Evolutionary conservation across 108 stramenopile species (phyloP).

Genomic region (Pseudonitzschia multiseries): DNA sequence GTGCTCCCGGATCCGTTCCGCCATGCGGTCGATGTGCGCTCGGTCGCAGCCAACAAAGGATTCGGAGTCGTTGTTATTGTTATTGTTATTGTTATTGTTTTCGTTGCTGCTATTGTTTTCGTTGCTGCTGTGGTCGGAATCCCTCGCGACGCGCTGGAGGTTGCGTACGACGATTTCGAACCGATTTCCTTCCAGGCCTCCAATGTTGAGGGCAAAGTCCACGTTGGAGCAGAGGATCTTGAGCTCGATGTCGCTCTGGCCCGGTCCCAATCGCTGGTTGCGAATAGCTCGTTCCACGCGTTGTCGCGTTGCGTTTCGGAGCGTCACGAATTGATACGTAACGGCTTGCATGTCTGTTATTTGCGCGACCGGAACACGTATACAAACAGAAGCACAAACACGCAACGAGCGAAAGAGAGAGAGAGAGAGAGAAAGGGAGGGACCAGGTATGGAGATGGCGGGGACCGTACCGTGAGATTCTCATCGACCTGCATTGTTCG

Average conservation of each 20-base stretch:
- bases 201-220: conserved; percentile 37
- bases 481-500: too few relatives aligned
- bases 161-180: conserved; percentile 68
- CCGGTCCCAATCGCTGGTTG: conserved; percentile 7
- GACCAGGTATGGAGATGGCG: background rate
- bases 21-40: conserved; percentile 52
- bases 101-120: background rate
- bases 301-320: conserved; percentile 42
- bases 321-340: conserved; percentile 82
- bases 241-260: conserved; percentile 36
- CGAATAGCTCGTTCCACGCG: conserved; percentile 38
- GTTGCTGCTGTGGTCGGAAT: background rate
- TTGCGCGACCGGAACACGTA: too few relatives aligned
- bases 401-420: too few relatives aligned
- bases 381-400: too few relatives aligned
- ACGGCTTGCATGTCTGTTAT: conserved; percentile 82
- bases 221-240: conserved; percentile 34
- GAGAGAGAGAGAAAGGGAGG: too few relatives aligned
- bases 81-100: background rate
- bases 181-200: conserved; percentile 66
- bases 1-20: conserved; percentile 42
- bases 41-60: conserved; percentile 37
- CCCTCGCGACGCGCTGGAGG: conserved; percentile 47
- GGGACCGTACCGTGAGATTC: background rate
- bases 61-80: conserved; percentile 26